These are phyloP conservation scores for Huntiella bhutanensis DNA, from an alignment of 2,329 filamentous ascomycete species.

Conservation along the genomic window DNA sequence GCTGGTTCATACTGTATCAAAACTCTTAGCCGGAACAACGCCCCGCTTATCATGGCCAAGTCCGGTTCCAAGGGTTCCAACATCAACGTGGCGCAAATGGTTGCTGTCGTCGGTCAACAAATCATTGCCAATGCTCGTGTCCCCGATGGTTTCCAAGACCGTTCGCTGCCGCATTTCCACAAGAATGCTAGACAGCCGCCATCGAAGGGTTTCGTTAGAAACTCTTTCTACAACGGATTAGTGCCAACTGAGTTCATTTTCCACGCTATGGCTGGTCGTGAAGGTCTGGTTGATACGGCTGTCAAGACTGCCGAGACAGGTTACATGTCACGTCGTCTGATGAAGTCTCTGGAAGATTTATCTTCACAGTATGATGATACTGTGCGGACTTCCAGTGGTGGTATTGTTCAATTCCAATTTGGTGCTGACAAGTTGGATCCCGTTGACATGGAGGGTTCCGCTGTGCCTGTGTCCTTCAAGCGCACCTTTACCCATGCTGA, in stretches of 20 bases:
- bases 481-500: slow-evolving; percentile 74
- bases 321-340: slow-evolving; percentile 94
- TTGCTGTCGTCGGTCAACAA: slow-evolving; percentile 90
- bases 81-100: slow-evolving; percentile 98
- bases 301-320: slow-evolving; percentile 98
- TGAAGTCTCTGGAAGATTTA: slow-evolving; percentile 94
- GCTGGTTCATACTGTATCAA: slow-evolving; percentile 83
- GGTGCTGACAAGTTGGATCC: slow-evolving; percentile 91
- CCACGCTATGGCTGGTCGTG: slow-evolving; percentile 94
- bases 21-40: slow-evolving; percentile 77
- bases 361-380: slow-evolving; percentile 90
- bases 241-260: slow-evolving; percentile 88
- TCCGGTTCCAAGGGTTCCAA: slow-evolving; percentile 93
- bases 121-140: slow-evolving; percentile 92
- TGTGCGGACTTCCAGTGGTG: slow-evolving; percentile 72
- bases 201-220: slow-evolving; percentile 88
- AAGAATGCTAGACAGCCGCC: slow-evolving; percentile 85
- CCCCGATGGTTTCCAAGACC: slow-evolving; percentile 86
- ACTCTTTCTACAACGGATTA: slow-evolving; percentile 91
- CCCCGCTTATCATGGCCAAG: slow-evolving; percentile 89
- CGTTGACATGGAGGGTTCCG: slow-evolving; percentile 91
- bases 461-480: slow-evolving; percentile 79
- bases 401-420: slow-evolving; percentile 92
- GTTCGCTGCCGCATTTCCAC: slow-evolving; percentile 83
- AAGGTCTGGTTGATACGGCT: slow-evolving; percentile 95